Evolutionary conservation across 108 stramenopile genomes (phyloP), one percentile per base, ranked within the genome.

Genomic region (Fragilaria radians): DNA sequence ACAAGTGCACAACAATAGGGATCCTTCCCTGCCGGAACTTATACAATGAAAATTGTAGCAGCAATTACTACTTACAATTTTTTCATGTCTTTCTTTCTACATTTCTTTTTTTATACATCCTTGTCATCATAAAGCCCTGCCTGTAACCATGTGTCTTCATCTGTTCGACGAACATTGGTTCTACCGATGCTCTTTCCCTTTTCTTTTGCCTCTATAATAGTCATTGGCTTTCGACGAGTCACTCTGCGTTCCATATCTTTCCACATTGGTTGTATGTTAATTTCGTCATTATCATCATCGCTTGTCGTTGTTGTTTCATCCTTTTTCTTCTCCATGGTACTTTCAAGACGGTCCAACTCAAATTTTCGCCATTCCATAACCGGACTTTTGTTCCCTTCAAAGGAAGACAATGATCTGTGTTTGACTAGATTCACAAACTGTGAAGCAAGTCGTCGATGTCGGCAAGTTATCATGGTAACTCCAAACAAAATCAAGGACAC

Each of bases 221-320:
- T 86, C 54, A 84, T 51, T 0, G 83, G 67, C 50, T 59, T 61
- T 18, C 91, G 69, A n/a, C 70, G 62, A 29, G 72, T 86, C 28
- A 93, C 91, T 28, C 91, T 70, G 55, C 80, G 65, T 63, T 93
- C 91, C 91, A 93, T 93, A 58, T 79, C 77, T 59, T 80, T 87
- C 91, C 91, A 93, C 86, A 88, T 88, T 17, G 85, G 86, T 61
- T 93, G 91, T 3, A 93, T 70, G 25, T 93, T 84, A n/a, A n/a
- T n/a, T 45, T 93, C 91, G 24, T 93, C 84, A 3, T 52, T 50
- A 3, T 69, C 48, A 21, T 68, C 58, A n/a, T n/a, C n/a, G n/a
- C n/a, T n/a, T n/a, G n/a, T n/a, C n/a, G n/a, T n/a, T n/a, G n/a
- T n/a, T n/a, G n/a, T n/a, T n/a, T n/a, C n/a, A n/a, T n/a, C n/a